Percentiles rank a stretch among this genome's conserved stretches.
Conservation (phyloP, 139 green algal genomes). For the Tetraselmis striata region DNA sequence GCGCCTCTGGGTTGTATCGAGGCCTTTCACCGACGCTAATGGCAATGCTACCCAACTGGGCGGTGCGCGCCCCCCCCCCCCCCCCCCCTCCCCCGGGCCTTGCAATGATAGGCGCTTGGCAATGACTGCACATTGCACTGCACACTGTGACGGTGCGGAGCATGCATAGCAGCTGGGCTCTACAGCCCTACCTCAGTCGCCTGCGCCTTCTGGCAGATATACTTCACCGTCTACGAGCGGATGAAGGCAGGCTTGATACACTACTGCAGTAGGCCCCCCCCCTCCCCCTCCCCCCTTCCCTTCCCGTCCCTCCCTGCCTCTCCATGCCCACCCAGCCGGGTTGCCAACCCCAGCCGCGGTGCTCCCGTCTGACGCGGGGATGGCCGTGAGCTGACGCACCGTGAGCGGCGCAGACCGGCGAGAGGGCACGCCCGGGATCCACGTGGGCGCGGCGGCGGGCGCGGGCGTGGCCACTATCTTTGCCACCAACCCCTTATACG, state of each 20-base stretch:
- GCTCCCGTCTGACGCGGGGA: neutral
- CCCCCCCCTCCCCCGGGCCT: too few species aligned
- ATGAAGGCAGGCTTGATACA: slow-evolving; percentile 51
- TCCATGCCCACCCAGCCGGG: too few species aligned
- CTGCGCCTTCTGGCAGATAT: slow-evolving; percentile 58
- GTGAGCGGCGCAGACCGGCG: neutral
- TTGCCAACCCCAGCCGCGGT: neutral
- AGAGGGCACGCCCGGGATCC: slow-evolving; percentile 20
- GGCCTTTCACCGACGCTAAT: slow-evolving; percentile 88
- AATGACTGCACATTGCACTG: too few species aligned
- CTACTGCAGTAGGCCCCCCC: neutral
- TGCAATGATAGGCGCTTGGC: too few species aligned
- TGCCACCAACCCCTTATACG: slow-evolving; percentile 91
- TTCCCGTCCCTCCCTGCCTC: neutral
- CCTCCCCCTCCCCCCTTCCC: neutral
- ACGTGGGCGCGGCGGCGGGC: slow-evolving; percentile 75
- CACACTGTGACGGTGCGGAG: too few species aligned
- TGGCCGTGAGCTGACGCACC: too few species aligned
- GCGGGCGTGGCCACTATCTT: slow-evolving; percentile 79
- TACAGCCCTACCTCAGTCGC: too few species aligned
- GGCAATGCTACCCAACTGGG: slow-evolving; percentile 96
- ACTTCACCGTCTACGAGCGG: slow-evolving; percentile 89
- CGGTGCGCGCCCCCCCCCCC: slow-evolving; percentile 42
- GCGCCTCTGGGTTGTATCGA: slow-evolving; percentile 76
- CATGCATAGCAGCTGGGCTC: too few species aligned